These are phyloP conservation scores for Monosporozyma unispora DNA, from an alignment of 805 yeast genomes.

Conservation along the genomic window DNA sequence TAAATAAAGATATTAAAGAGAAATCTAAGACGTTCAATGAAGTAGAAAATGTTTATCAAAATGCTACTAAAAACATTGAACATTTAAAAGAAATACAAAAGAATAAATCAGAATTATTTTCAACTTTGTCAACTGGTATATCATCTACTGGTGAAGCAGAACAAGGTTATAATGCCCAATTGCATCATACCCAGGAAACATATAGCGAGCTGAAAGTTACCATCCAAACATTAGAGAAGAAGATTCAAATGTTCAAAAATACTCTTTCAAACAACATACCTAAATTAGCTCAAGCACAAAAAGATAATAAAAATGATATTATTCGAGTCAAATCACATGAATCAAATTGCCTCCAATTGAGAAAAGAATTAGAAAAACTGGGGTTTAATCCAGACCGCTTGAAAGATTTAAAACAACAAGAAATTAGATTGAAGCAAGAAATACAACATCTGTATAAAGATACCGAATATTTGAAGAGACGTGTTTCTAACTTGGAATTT, in stretches of 20 bases:
- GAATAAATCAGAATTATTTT: slow-evolving; percentile 67
- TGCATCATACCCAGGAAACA: slow-evolving; percentile 51
- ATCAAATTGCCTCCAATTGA: slow-evolving; percentile 30
- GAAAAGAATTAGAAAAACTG: slow-evolving; percentile 36
- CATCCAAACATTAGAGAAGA: slow-evolving; percentile 51
- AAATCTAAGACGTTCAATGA: slow-evolving; percentile 33
- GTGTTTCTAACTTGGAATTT: slow-evolving; percentile 67
- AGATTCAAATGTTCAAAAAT: slow-evolving; percentile 45
- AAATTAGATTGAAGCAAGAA: slow-evolving; percentile 36
- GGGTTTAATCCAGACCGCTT: slow-evolving; percentile 50
- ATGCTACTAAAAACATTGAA: slow-evolving; percentile 37
- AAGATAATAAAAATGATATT: slow-evolving; percentile 37
- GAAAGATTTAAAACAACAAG: slow-evolving; percentile 38
- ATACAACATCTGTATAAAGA: slow-evolving; percentile 38
- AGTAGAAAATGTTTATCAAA: slow-evolving; percentile 39
- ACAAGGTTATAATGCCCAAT: slow-evolving; percentile 69
- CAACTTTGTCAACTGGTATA: slow-evolving; percentile 82
- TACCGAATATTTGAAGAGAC: slow-evolving; percentile 48
- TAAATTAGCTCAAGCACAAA: slow-evolving; percentile 44
- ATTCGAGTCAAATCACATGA: slow-evolving; percentile 32
- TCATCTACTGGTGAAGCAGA: slow-evolving; percentile 68
- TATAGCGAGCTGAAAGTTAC: slow-evolving; percentile 45
- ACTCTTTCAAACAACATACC: slow-evolving; percentile 41
- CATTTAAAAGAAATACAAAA: slow-evolving; percentile 39
- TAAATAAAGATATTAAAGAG: slow-evolving; percentile 29